These are phyloP conservation scores for Penicillium daleae DNA, from an alignment of 495 filamentous ascomycete genomes.

Conservation along the genomic window DNA sequence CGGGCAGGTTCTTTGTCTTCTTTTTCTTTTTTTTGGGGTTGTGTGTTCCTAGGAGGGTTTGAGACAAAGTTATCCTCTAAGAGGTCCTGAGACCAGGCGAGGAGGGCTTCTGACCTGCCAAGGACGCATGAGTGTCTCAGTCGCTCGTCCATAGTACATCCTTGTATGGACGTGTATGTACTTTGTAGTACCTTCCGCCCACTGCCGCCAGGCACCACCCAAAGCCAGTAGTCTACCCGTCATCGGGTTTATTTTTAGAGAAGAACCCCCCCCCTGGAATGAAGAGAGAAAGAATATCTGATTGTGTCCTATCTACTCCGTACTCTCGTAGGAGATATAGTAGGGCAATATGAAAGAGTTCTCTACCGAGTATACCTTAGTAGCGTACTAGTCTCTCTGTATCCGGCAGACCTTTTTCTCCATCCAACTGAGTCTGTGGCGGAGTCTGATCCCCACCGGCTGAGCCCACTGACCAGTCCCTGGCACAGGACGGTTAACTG, in stretches of 20 bases:
- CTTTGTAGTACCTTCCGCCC: not conserved
- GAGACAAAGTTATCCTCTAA: no score
- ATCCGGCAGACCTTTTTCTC: not conserved
- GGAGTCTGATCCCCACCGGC: not conserved
- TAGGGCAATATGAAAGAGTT: no score
- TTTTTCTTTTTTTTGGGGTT: no score
- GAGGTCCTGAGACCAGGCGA: conserved; percentile 1
- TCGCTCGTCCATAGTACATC: not conserved
- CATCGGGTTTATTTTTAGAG: conserved; percentile 9
- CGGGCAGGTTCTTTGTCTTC: not conserved
- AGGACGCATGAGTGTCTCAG: not conserved
- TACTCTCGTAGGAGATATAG: no score
- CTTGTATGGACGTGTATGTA: not conserved
- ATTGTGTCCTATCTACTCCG: no score
- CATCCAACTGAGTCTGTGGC: not conserved
- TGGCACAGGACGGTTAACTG: no score
- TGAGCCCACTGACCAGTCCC: no score
- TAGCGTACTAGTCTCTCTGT: no score
- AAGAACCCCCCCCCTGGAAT: not conserved
- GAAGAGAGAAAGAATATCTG: no score
- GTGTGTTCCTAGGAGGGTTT: not conserved
- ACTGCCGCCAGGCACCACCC: conserved; percentile 10
- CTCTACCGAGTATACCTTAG: no score
- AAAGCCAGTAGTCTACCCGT: not conserved
- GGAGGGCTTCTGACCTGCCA: conserved; percentile 9